These are phyloP conservation scores for Calonectria henricotiae DNA, from an alignment of 2,329 filamentous ascomycete species.

Conservation along the genomic window DNA sequence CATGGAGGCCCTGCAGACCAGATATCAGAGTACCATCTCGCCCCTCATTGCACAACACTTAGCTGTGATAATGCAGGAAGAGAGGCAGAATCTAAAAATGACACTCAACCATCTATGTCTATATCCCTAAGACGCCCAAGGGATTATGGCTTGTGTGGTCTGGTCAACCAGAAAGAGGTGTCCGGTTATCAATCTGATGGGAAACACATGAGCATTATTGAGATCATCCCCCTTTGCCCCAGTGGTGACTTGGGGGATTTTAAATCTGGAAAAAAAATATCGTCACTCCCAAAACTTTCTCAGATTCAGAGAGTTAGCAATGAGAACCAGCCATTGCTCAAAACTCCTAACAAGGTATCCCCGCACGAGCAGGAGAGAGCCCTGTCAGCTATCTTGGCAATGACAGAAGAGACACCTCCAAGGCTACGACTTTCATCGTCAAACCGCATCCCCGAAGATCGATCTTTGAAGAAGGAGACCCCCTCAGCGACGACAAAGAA, in stretches of 20 bases:
- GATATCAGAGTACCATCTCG: constrained; percentile 31
- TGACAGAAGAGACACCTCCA: constrained; percentile 31
- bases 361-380: constrained; percentile 35
- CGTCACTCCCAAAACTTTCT: constrained; percentile 28
- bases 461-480: not conserved
- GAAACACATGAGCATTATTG: constrained; percentile 41
- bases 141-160: constrained; percentile 33
- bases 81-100: constrained; percentile 20
- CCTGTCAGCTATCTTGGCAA: constrained; percentile 33
- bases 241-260: not conserved
- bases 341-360: not conserved
- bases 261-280: not conserved
- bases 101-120: not conserved
- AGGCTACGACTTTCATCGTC: not conserved
- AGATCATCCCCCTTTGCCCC: constrained; percentile 36
- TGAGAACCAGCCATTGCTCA: not conserved
- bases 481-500: not conserved
- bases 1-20: not conserved
- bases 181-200: constrained; percentile 17
- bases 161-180: constrained; percentile 35
- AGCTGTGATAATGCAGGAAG: constrained; percentile 32
- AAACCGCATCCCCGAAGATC: not conserved
- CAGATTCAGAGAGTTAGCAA: constrained; percentile 39
- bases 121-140: not conserved
- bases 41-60: constrained; percentile 25